Conservation (phyloP, 2,329 filamentous ascomycete genomes). For the Cytospora piceicola region DNA sequence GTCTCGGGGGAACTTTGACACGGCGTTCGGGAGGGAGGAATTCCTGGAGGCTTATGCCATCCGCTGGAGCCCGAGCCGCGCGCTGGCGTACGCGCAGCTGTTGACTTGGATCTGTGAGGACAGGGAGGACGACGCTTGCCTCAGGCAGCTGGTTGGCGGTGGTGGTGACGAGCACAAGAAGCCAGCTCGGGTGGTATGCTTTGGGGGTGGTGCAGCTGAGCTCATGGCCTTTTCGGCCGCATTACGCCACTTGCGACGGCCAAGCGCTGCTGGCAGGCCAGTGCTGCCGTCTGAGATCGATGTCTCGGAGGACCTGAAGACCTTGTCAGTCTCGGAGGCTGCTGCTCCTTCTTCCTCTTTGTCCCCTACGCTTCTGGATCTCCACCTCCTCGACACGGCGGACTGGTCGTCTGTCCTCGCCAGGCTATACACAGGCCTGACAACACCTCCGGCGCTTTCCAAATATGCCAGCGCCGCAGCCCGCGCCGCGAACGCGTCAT, state of each 20-base stretch:
- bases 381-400: slow-evolving; percentile 25
- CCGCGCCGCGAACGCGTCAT: slow-evolving; percentile 25
- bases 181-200: slow-evolving; percentile 48
- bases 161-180: slow-evolving; percentile 9
- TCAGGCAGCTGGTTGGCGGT: slow-evolving; percentile 16
- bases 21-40: slow-evolving; percentile 74
- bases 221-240: slow-evolving; percentile 58
- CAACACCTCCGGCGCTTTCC: slow-evolving; percentile 28
- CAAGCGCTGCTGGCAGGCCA: slow-evolving; percentile 10
- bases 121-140: slow-evolving; percentile 36
- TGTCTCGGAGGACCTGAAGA: not conserved
- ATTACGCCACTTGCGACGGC: slow-evolving; percentile 37
- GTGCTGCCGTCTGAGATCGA: not conserved
- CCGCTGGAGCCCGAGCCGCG: slow-evolving; percentile 86
- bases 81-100: slow-evolving; percentile 76
- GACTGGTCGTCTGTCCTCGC: slow-evolving; percentile 29
- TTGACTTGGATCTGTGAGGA: slow-evolving; percentile 45
- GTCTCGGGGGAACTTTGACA: slow-evolving; percentile 81
- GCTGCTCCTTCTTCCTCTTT: not conserved
- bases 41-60: slow-evolving; percentile 83
- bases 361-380: slow-evolving; percentile 2
- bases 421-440: slow-evolving; percentile 22
- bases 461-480: slow-evolving; percentile 31
- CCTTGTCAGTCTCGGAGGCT: slow-evolving; percentile 7
- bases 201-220: slow-evolving; percentile 65